Evolutionary conservation across 2,329 filamentous ascomycete genomes (phyloP), one percentile per base, ranked within the genome.

Genomic region (Calonectria pauciramosa): DNA sequence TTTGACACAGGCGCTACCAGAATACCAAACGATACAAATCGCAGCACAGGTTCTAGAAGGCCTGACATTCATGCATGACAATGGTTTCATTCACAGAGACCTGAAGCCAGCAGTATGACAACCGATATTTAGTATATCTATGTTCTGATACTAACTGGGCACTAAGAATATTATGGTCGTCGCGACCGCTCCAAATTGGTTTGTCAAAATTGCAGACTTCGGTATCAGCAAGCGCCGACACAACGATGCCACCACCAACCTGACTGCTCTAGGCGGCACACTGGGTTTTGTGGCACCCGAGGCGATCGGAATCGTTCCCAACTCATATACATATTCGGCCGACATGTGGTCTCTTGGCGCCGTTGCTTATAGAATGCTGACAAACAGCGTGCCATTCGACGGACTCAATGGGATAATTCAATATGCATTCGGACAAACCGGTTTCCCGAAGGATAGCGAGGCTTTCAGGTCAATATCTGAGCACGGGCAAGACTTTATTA

Each of bases 181-280:
- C 9, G 8, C n/a, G 23, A 63, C 38, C 10, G 30, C 20, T n/a
- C 70, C 70, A 2, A 32, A 51, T 8, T 68, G 52, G 70, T 30
- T 60, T 23, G 52, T 72, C 20, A 67, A 67, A 34, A 38, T 68
- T 38, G 47, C 38, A 13, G 63, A 72, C 32, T 72, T 68, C 23
- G 70, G 70, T 10, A 72, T 72, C 16, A 72, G 70, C 38, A 72
- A 60, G 30, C 51, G 63, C 14, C 38, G 70, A 51, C 70, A 68
- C 8, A 10, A 20, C 2, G 52, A 59, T 26, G 52, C n/a, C 4
- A 67, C 38, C 10, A 63, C 14, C 7, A 30, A 28, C 14, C 28
- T 59, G 14, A 52, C 63, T 8, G 1, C 32, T 2, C 5, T 60
- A 8, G 11, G 63, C 4, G 70, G 52, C 1, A 72, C 51, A 1